Evolutionary conservation across 257 asterid species (phyloP), one percentile per base, ranked within the genome.

Genomic region (Plantago elongata): DNA sequence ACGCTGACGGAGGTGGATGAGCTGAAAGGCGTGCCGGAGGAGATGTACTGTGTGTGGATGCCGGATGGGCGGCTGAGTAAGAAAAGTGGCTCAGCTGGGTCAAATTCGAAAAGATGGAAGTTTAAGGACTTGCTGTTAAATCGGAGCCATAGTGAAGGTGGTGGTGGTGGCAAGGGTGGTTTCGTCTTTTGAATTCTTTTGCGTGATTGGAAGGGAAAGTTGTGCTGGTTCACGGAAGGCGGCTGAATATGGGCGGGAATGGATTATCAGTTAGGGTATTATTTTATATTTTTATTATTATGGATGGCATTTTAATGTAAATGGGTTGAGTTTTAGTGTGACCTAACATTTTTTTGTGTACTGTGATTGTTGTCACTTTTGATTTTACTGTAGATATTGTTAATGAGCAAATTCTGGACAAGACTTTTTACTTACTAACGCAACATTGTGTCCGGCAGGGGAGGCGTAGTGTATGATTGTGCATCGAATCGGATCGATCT

Each of bases 11-110:
- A 57, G 13, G 80, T 78, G 60, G 87, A 68, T 38, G 80, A 80
- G 3, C 73, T 83, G 17, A 81, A 71, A 18, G 83, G 87, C 5
- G 61, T 83, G 37, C 75, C 87, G 62, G 69, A 51, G 63, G 85
- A 74, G 11, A 74, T 72, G 18, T 83, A 81, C 74, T 83, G 90
- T 71, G 75, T 76, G 58, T 81, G 90, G 90, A 63, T 73, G 75
- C 85, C 87, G 62, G 69, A 30, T 34, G 40, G 7, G 52, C 63
- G 43, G 60, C 64, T 22, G 2, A 2, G 83, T 61, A 77, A 71
- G 56, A 83, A 83, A 77, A 78, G 85, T 76, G 74, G 54, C 67
- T 80, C 87, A 30, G 17, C 78, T 3, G 87, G 87, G 13, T 76
- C 79, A 17, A 62, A 30, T 34, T 71, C 86, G 0, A 83, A 80